Conservation (phyloP, 2,329 filamentous ascomycete species). For the Coleophoma crateriformis region DNA sequence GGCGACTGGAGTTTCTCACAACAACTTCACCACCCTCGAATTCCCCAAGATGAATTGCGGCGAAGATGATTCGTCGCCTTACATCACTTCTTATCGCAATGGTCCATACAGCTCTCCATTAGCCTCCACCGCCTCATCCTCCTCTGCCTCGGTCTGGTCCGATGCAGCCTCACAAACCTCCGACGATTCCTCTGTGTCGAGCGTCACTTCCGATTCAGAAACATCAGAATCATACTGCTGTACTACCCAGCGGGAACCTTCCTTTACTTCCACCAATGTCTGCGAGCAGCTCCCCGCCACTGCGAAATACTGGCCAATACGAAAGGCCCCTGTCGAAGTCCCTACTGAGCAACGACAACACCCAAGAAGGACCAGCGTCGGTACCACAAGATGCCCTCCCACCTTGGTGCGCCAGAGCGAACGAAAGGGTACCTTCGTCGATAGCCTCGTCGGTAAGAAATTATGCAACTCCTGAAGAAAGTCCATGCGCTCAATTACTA, state of each 20-base stretch:
- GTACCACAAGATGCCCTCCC: slow-evolving; percentile 60
- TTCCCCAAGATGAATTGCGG: slow-evolving; percentile 53
- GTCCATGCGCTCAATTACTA: slow-evolving; percentile 28
- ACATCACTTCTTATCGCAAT: slow-evolving; percentile 42
- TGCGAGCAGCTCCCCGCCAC: slow-evolving; percentile 24
- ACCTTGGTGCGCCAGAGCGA: slow-evolving; percentile 80
- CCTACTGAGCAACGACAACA: slow-evolving; percentile 60
- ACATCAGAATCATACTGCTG: slow-evolving; percentile 38
- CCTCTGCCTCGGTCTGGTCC: slow-evolving; percentile 74
- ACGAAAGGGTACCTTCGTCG: slow-evolving; percentile 91
- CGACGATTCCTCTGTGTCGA: slow-evolving; percentile 59
- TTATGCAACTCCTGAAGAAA: slow-evolving; percentile 23
- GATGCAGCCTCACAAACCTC: slow-evolving; percentile 65
- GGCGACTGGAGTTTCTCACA: slow-evolving; percentile 45
- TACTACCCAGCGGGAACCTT: slow-evolving; percentile 24
- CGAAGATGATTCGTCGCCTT: slow-evolving; percentile 46
- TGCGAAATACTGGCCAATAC: slow-evolving; percentile 25
- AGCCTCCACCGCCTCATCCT: slow-evolving; percentile 71
- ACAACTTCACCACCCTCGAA: slow-evolving; percentile 18
- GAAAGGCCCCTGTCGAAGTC: slow-evolving; percentile 36
- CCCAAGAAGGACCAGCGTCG: slow-evolving; percentile 50
- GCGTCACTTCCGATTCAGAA: slow-evolving; percentile 46
- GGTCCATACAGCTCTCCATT: slow-evolving; percentile 64
- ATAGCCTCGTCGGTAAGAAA: slow-evolving; percentile 91
- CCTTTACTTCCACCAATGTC: slow-evolving; percentile 23